Evolutionary conservation across 2,329 filamentous ascomycete species (phyloP), one percentile per base, ranked within the genome.

Genomic region (Harringtonia lauricola): DNA sequence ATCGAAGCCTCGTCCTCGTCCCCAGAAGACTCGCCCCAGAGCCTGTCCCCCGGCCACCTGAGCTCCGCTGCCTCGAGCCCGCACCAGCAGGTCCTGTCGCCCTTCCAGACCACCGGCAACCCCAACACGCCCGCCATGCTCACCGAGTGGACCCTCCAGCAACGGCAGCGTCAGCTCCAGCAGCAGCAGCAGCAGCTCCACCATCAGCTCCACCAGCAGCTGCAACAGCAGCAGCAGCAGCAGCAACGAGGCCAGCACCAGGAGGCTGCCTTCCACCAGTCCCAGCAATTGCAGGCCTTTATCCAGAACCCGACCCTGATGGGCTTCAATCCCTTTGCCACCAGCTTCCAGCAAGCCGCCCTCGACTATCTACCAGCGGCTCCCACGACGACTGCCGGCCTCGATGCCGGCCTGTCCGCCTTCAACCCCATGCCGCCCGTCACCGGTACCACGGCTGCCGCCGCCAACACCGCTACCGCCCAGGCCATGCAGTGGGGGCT

Each of bases 301-400:
- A 69, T 79, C 42, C 76, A 75, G 54, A 76, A 81, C 49, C 65
- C 71, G 33, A 65, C 72, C 6, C 61, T 81, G 49, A 68, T 78
- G 53, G 70, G 61, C 51, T 77, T 74, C 59, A 70, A 70, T 54
- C 60, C 71, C 9, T 76, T 74, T 52, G 59, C 66, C 38, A 64
- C 68, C 35, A 64, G 60, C 51, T 76, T 72, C 56, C 76, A 72
- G 56, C 67, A 72, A 47, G 71, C 66, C 44, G 62, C 74, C 29
- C 68, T 80, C 46, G 76, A 76, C 49, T 83, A 81, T 61, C 68
- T 74, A 49, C 79, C 71, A 43, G 69, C 69, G 49, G 79, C 71
- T 44, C 68, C 70, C 57, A 68, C 79, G 8, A 76, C 76, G 8
- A 81, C 85, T 55, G 72, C 75, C 22, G 31, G 28, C 14, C 30